Base-by-base conservation (phyloP, 108 stramenopile species). In the Nitzschia sp. region DNA sequence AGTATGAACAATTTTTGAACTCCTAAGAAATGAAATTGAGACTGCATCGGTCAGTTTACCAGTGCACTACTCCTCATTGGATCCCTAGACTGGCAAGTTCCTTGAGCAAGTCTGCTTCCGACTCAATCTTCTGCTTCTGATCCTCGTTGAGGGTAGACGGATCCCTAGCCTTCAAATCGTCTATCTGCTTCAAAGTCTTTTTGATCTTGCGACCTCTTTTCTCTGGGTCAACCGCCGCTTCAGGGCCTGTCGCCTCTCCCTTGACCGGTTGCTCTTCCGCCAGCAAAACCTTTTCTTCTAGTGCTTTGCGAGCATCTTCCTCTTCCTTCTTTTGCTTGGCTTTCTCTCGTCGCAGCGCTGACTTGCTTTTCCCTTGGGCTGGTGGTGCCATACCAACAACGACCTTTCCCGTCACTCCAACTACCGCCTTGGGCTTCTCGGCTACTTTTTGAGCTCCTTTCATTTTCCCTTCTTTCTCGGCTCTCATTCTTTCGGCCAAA, bases 141-240 rank as follows among this genome's bases (percentile, higher is more conserved):
- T 94, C 93, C 19, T 94, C 93, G 78, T 94, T 90, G 65, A 91
- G 75, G 30, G 80, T 68, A 32, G 58, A 25, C 33, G 73, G 72
- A 67, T 81, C 87, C 56, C 88, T 95, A 15, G 64, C 57, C 68
- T 95, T 95, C 36, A 95, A 71, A 3, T 92, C 91, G 17, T 85
- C 88, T 72, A 95, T 92, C 63, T 95, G 94, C 68, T 85, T 87
- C 56, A 95, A 70, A 17, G 68, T 80, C 80, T 95, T 92, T 44
- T 84, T 88, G 47, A 94, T 71, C 68, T 91, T 92, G 59, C 85
- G 81, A 26, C 79, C 83, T 53, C 86, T 63, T 60, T 95, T 92
- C 66, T 78, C 88, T 2, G 91, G 87, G 76, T 91, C 94, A 2
- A 64, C 72, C 11, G 76, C 67, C 1, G 38, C 45, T 1, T 45